Percentiles rank a stretch among this genome's conserved stretches.
Evolutionary conservation across 306 rosid genomes (phyloP).

Genomic region (Cucurbita ficifolia): DNA sequence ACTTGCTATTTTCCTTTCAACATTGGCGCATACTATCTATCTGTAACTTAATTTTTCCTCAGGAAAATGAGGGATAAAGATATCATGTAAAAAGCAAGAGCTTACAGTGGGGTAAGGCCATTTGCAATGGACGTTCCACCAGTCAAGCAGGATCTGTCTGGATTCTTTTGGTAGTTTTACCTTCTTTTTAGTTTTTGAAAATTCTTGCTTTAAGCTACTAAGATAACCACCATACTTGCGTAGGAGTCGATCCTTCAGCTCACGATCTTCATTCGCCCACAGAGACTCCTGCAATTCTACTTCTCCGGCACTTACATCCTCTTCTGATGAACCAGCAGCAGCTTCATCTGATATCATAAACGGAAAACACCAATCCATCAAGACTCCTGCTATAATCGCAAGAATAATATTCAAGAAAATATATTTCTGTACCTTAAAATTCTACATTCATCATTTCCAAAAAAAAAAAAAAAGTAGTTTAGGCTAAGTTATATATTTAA

Average conservation of each 20-base stretch:
- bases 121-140: slow-evolving; percentile 67
- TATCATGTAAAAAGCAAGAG: background rate
- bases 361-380: background rate
- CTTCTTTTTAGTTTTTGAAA: slow-evolving; percentile 49
- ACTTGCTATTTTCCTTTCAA: background rate
- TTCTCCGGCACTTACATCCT: slow-evolving; percentile 26
- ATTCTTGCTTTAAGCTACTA: slow-evolving; percentile 42
- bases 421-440: background rate
- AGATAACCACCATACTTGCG: slow-evolving; percentile 51
- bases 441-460: no score
- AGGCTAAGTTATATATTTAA: no score
- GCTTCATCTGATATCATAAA: slow-evolving; percentile 21
- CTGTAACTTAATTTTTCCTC: background rate
- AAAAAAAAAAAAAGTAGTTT: no score
- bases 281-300: slow-evolving; percentile 16
- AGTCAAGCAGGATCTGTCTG: slow-evolving; percentile 36
- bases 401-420: background rate
- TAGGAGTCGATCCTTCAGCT: slow-evolving; percentile 50
- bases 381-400: background rate
- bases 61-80: background rate
- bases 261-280: slow-evolving; percentile 20
- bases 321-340: slow-evolving; percentile 24
- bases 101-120: slow-evolving; percentile 89
- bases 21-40: no score
- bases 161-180: slow-evolving; percentile 66